A percentile compares a stretch with the other conserved stretches of the same genome.
Evolutionary conservation across 1,284 basidiomycete species (phyloP).

Genomic region (Kalmanozyma brasiliensis): DNA sequence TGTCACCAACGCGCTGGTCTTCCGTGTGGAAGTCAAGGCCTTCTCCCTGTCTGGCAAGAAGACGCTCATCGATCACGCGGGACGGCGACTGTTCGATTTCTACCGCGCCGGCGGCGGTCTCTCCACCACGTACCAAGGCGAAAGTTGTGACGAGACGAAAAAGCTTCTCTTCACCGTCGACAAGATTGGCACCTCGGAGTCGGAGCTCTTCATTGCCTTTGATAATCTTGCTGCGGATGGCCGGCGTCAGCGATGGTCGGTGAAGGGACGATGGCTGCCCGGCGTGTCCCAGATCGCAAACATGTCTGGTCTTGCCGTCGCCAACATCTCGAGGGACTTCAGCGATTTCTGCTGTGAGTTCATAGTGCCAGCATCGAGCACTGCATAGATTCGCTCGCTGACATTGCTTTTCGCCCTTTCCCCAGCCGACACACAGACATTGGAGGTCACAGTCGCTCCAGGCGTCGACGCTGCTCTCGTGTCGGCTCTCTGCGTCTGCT

Average conservation of each 20-base stretch:
- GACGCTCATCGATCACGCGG: constrained; percentile 16
- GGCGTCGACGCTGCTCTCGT: constrained; percentile 70
- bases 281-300: constrained; percentile 37
- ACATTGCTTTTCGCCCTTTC: too few species aligned
- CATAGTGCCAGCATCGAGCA: too few species aligned
- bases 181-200: constrained; percentile 18
- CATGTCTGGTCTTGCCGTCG: constrained; percentile 30
- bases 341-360: constrained; percentile 41
- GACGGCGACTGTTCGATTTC: constrained; percentile 14
- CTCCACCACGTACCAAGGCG: constrained; percentile 1
- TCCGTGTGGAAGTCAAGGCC: constrained; percentile 31
- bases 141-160: neutral
- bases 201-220: constrained; percentile 41
- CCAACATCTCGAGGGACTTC: constrained; percentile 31
- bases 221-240: constrained; percentile 33
- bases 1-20: constrained; percentile 8
- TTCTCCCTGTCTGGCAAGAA: constrained; percentile 36
- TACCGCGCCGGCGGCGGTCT: neutral
- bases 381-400: too few species aligned
- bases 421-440: constrained; percentile 51
- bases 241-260: constrained; percentile 6
- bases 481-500: constrained; percentile 69
- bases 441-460: constrained; percentile 69
- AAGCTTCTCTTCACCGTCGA: constrained; percentile 22
- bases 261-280: constrained; percentile 33